These are phyloP conservation scores for Lophium mytilinum DNA, from an alignment of 495 filamentous ascomycete genomes.

Conservation along the genomic window DNA sequence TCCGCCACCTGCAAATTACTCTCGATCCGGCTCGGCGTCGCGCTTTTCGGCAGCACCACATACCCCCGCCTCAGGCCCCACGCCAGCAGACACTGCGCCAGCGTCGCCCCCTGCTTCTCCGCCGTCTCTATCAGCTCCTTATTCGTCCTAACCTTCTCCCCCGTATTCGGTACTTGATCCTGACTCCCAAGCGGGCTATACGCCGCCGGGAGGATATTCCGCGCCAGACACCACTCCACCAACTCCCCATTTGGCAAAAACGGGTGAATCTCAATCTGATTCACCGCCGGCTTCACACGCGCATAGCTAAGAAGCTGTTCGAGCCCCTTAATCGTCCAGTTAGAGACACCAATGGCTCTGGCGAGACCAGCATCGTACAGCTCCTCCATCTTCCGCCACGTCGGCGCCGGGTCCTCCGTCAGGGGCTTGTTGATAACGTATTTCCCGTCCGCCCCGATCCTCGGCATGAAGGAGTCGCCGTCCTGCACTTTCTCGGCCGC, in stretches of 20 bases:
- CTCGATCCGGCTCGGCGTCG: conserved; percentile 49
- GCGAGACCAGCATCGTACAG: conserved; percentile 22
- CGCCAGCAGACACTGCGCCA: conserved; percentile 44
- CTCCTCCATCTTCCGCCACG: conserved; percentile 33
- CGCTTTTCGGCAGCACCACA: conserved; percentile 53
- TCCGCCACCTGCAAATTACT: conserved; percentile 48
- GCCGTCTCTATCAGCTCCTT: conserved; percentile 42
- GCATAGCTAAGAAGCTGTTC: conserved; percentile 21
- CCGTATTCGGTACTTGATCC: conserved; percentile 59
- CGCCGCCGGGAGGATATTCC: conserved; percentile 26
- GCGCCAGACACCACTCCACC: conserved; percentile 23
- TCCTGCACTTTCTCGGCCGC: conserved; percentile 48
- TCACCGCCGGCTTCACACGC: conserved; percentile 25
- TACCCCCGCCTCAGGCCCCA: conserved; percentile 48
- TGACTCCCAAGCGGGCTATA: conserved; percentile 41
- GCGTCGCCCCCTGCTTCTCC: conserved; percentile 37
- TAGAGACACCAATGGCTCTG: conserved; percentile 28
- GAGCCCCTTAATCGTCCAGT: conserved; percentile 29
- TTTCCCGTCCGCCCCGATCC: conserved; percentile 51
- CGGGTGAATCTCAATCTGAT: conserved; percentile 32
- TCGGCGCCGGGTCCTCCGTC: conserved; percentile 45
- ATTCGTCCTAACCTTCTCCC: conserved; percentile 55
- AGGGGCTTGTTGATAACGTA: conserved; percentile 48
- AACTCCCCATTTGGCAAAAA: conserved; percentile 28
- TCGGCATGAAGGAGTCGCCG: conserved; percentile 33